Base-by-base conservation (phyloP, 1,284 basidiomycete genomes). In the Amylostereum areolatum region DNA sequence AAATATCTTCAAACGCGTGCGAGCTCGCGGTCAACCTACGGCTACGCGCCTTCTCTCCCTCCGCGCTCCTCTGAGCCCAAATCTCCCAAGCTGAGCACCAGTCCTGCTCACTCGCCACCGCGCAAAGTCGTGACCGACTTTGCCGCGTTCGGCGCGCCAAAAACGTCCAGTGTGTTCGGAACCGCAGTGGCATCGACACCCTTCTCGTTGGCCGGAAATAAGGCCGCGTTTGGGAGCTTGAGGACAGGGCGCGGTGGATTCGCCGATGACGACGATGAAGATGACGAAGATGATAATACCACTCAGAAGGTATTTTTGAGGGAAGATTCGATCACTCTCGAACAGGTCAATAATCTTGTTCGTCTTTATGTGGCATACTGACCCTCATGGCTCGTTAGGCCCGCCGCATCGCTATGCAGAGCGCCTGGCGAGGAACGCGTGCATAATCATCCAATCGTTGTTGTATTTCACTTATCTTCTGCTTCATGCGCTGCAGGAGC, bases 71-170 rank as follows among this genome's bases (percentile, higher is more conserved):
- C 70, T 33, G 61, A 67, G 46, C 55, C 63, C 45, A 69, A 66
- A 60, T 51, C 64, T 5, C 63, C 71, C 0, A 66, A 75, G 3
- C 59, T 65, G 34, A 63, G 68, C 43, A 47, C 62, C 27, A 53
- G 64, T 7, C 66, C 77, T 3, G 64, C 68, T 18, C 53, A 70
- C 5, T 83, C 80, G 32, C 87, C 91, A 1, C 81, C 89, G 8
- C 85, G 93, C 56, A 89, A 87, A 59, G 89, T 96, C 18, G 83
- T 95, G 18, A 82, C 82, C 27, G 89, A 92, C 59, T 97, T 97
- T 68, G 89, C 91, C 44, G 76, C 92, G 0, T 97, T 97, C 62
- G 88, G 89, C n/a, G 87, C 87, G 6, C 76, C 84, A 2, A 75
- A 81, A 51, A 78, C 75, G 12, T 76, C 80, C 1, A 89, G 85